phyloP scores from a whole-genome alignment of 2,329 filamentous ascomycete genomes.

The Tolypocladium sp. region DNA sequence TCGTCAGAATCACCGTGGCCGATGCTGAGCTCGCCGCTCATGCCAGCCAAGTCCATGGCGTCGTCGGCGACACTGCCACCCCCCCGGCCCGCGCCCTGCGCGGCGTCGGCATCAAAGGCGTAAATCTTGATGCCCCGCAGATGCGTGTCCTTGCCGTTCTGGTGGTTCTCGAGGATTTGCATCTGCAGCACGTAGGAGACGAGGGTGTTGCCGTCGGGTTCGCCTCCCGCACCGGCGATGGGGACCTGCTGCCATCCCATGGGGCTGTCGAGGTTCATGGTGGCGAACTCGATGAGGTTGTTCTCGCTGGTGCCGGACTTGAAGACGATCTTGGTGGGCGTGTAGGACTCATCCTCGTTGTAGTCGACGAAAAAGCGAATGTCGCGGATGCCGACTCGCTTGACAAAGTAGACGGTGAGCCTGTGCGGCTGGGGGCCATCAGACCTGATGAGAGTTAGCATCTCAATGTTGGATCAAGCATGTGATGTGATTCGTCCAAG shows the following conservation, averaged over 20 bases:
- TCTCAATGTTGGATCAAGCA: not conserved
- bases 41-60: constrained; percentile 15
- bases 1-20: constrained; percentile 4
- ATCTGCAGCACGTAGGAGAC: constrained; percentile 87
- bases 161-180: constrained; percentile 89
- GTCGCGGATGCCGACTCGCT: constrained; percentile 67
- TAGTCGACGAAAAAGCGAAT: constrained; percentile 87
- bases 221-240: constrained; percentile 42
- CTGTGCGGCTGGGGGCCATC: constrained; percentile 78
- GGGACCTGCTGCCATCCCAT: constrained; percentile 88
- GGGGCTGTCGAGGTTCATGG: constrained; percentile 69
- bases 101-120: constrained; percentile 42
- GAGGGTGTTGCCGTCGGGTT: constrained; percentile 62
- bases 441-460: constrained; percentile 38
- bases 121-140: constrained; percentile 86
- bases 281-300: constrained; percentile 80
- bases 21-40: constrained; percentile 5
- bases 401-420: constrained; percentile 78
- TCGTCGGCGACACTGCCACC: constrained; percentile 19
- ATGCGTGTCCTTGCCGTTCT: constrained; percentile 99
- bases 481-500: not conserved
- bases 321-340: constrained; percentile 85
- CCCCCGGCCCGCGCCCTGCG: constrained; percentile 28
- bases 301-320: constrained; percentile 85
- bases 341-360: constrained; percentile 89